Conservation (phyloP, 352 stramenopile species). For the Phytophthora colocasiae region DNA sequence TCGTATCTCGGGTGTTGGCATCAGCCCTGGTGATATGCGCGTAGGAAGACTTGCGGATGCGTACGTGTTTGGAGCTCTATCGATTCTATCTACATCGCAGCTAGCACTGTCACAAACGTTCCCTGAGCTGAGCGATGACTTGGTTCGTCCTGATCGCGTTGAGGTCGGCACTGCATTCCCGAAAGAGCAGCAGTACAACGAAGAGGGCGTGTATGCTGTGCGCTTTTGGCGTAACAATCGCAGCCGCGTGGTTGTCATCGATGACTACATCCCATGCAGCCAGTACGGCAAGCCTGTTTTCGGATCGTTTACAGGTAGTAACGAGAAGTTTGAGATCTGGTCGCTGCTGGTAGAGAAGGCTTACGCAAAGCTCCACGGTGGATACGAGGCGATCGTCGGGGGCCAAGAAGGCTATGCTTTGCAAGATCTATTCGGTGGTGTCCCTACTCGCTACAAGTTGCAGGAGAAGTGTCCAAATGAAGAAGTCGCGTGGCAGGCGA, state of each 20-base stretch:
- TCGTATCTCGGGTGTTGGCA: conserved; percentile 72
- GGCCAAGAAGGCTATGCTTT: conserved; percentile 83
- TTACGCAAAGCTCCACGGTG: conserved; percentile 94
- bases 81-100: conserved; percentile 81
- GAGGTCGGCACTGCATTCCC: conserved; percentile 58
- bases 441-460: conserved; percentile 71
- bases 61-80: conserved; percentile 85
- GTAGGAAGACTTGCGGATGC: conserved; percentile 75
- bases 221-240: conserved; percentile 87
- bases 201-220: conserved; percentile 89
- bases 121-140: conserved; percentile 65
- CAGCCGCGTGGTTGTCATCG: conserved; percentile 81
- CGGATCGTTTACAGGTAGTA: conserved; percentile 81
- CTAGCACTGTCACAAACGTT: conserved; percentile 80
- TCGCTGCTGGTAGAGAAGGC: conserved; percentile 94
- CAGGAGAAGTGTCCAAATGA: conserved; percentile 70
- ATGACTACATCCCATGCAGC: conserved; percentile 88
- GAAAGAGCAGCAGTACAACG: conserved; percentile 88
- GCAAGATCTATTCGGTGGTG: conserved; percentile 81
- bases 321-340: conserved; percentile 93
- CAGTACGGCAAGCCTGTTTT: conserved; percentile 88
- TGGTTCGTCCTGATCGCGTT: conserved; percentile 65
- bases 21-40: conserved; percentile 66
- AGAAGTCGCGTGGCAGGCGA: conserved; percentile 60
- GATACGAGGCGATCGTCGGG: conserved; percentile 90